Base-by-base conservation (phyloP, 1,139 yeast genomes). In the Yamadazyma oceani region DNA sequence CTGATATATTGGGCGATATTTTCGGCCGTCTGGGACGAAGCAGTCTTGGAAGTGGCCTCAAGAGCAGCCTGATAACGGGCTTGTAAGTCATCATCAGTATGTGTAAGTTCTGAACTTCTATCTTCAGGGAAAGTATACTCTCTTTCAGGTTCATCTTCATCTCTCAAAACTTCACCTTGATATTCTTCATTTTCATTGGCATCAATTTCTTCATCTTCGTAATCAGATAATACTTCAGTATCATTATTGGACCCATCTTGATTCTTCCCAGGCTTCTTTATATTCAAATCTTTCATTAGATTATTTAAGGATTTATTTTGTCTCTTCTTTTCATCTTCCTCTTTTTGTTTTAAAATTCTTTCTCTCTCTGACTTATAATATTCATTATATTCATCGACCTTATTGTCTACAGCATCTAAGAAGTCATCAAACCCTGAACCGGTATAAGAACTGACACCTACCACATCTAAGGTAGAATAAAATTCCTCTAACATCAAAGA, bases 391-490 rank as follows among this genome's bases (percentile, higher is more conserved):
- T 94, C 98, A 26, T 82, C 88, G 29, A 85, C 90, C 62, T 94
- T 94, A 46, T 78, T 76, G 50, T 87, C 95, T 3, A 94, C 94
- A 0, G 89, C 86, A 13, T 66, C 71, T 58, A 90, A 58, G 55
- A 94, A 92, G 25, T 88, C 96, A 55, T 89, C 96, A 57, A 94
- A 86, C 0, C 99, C 99, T 3, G 75, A 83, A 12, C 98, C 98
- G 0, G 97, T 90, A 54, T 80, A 84, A 24, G 97, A 80, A 37
- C 96, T 86, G 11, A 89, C 96, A 11, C 90, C 84, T 31, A 87
- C 96, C 40, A 89, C 87, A 57, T 92, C 98, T 48, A 94, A 66
- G 44, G 90, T 94, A 1, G 95, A 84, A 60, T 94, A 94, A 55
- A 94, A 94, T 57, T 94, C 98, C 58, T 94, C 99, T 47, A 94